These are phyloP conservation scores for Orbilia ellipsospora DNA, from an alignment of 2,329 filamentous ascomycete genomes.

Conservation along the genomic window DNA sequence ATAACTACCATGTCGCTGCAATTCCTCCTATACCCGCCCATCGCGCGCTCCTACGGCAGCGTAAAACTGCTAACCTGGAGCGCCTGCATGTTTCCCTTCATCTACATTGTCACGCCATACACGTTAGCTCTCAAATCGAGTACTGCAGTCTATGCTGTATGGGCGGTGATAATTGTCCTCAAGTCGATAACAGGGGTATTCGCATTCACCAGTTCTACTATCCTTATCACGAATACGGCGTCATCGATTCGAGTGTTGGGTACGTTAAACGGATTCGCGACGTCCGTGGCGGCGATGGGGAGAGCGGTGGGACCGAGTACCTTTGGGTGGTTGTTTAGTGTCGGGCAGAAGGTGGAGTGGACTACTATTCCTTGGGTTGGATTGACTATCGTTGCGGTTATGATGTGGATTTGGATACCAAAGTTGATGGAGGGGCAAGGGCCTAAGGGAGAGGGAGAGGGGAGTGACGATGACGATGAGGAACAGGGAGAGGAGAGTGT, in stretches of 20 bases:
- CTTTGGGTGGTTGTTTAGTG: slow-evolving; percentile 29
- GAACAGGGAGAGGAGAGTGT: slow-evolving; percentile 2
- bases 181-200: slow-evolving; percentile 83
- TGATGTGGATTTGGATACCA: slow-evolving; percentile 50
- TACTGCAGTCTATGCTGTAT: slow-evolving; percentile 68
- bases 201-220: slow-evolving; percentile 88
- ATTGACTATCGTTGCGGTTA: slow-evolving; percentile 21
- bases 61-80: slow-evolving; percentile 77
- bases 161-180: slow-evolving; percentile 74
- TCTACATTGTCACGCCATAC: slow-evolving; percentile 86
- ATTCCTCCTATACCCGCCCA: slow-evolving; percentile 82
- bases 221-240: slow-evolving; percentile 89
- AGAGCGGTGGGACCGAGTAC: slow-evolving; percentile 81
- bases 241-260: slow-evolving; percentile 79
- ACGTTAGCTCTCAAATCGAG: slow-evolving; percentile 70
- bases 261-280: slow-evolving; percentile 90
- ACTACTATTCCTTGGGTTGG: slow-evolving; percentile 42
- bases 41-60: slow-evolving; percentile 79
- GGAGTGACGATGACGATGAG: slow-evolving; percentile 28
- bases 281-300: slow-evolving; percentile 81
- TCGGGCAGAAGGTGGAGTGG: slow-evolving; percentile 34
- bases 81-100: slow-evolving; percentile 74
- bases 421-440: slow-evolving; percentile 36
- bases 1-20: slow-evolving; percentile 82
- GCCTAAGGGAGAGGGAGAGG: slow-evolving; percentile 15